phyloP scores from a whole-genome alignment of 2,329 filamentous ascomycete species.

The Cladobotryum mycophilum region DNA sequence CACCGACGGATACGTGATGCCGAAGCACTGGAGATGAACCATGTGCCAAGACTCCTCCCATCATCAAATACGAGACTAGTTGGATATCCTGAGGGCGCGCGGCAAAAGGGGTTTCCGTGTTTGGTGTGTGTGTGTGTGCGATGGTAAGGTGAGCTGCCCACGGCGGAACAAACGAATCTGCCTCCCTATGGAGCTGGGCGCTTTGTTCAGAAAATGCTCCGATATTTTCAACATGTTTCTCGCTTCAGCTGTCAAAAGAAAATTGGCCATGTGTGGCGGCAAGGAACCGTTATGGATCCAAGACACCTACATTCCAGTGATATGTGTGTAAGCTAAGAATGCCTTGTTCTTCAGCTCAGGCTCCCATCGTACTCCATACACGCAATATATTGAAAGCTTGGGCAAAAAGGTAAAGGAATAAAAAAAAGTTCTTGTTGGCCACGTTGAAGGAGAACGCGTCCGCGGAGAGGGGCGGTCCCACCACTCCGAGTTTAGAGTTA shows the following conservation, averaged over 20 bases:
- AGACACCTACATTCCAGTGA: not conserved
- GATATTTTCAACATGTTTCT: not conserved
- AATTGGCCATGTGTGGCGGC: constrained; percentile 1
- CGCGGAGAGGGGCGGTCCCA: too few species aligned
- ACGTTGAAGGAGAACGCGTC: too few species aligned
- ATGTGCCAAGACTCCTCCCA: constrained; percentile 3
- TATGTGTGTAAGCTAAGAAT: too few species aligned
- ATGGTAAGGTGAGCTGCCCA: too few species aligned
- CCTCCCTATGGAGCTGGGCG: not conserved
- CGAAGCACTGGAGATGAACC: not conserved
- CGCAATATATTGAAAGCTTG: too few species aligned
- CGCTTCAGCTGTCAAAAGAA: not conserved
- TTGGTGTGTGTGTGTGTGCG: not conserved
- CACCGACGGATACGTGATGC: too few species aligned
- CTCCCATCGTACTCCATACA: too few species aligned
- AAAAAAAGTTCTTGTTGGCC: too few species aligned
- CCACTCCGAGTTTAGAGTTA: too few species aligned
- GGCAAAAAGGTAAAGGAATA: too few species aligned
- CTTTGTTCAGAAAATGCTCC: too few species aligned
- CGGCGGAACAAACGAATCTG: not conserved
- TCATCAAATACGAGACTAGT: constrained; percentile 11
- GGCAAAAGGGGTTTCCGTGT: constrained; percentile 7
- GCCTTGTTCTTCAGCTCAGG: too few species aligned
- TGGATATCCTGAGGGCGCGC: not conserved
- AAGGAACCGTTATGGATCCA: constrained; percentile 4